Evolutionary conservation across 2,329 filamentous ascomycete genomes (phyloP), one percentile per base, ranked within the genome.

Genomic region (Colletotrichum eleusines): DNA sequence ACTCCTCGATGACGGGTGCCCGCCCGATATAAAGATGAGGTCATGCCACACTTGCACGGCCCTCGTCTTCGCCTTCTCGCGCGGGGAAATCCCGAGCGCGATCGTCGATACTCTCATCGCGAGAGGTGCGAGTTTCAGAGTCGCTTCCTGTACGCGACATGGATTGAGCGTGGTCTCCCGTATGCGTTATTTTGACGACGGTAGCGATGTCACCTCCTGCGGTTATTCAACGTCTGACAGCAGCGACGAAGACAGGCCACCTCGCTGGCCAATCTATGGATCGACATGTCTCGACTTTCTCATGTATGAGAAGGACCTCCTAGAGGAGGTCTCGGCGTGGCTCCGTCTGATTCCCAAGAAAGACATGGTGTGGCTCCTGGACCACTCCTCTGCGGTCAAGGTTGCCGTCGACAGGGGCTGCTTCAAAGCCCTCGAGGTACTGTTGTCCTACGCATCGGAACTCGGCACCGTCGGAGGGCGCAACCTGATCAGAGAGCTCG

Each of bases 341-440:
- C 33, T 68, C 1, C 23, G 48, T 14, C 5, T 26, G 1, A 50
- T 68, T 2, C 33, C 59, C 2, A 8, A 33, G 7, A 20, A 26
- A 2, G 65, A 68, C 23, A 44, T 68, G 31, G 14, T 57, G 3
- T 68, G 65, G 65, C 59, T 68, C 2, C 18, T 68, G 2, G 51
- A 57, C 9, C 57, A 68, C 26, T 68, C 65, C 18, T 8, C 26
- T 1, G 20, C 65, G 6, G 65, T 59, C 11, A 50, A 51, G 9
- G 48, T 55, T 3, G 65, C 59, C 14, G 57, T 58, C 12, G 31
- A 63, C 8, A 18, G 12, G 16, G 26, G 40, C 12, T 26, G 18
- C 14, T 11, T 1, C n/a, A 35, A 63, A 31, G n/a, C 26, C 0
- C 33, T 68, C 14, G 16, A 28, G 2, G 31, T 26, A 1, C 7